Percentiles rank a stretch among this genome's conserved stretches.
These are phyloP conservation scores for Epichloe elymi DNA, from an alignment of 2,329 filamentous ascomycete genomes.

Conservation along the genomic window DNA sequence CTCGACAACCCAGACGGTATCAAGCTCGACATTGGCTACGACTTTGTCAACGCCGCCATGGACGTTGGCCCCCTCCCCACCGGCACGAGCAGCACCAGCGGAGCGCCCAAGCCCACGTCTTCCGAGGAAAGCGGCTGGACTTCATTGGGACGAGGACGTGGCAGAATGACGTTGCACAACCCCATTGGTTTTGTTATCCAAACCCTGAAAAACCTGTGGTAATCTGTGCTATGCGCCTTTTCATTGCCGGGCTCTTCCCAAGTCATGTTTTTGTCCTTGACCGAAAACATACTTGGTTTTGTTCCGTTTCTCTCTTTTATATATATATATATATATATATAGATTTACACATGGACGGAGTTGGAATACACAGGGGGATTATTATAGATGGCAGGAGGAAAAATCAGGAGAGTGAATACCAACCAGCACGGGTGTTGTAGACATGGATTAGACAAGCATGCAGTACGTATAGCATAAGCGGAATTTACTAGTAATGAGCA, in stretches of 20 bases:
- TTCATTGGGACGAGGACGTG: neutral
- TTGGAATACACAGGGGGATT: neutral
- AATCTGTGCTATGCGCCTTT: too few relatives aligned
- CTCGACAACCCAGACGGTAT: conserved; percentile 13
- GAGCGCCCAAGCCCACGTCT: neutral
- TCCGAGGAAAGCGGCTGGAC: neutral
- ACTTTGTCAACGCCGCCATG: conserved; percentile 12
- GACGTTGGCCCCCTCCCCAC: neutral
- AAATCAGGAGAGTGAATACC: neutral
- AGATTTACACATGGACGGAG: neutral
- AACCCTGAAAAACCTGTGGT: neutral
- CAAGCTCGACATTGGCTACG: conserved; percentile 11
- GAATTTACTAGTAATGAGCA: neutral
- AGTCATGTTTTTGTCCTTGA: too few relatives aligned
- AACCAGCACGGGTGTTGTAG: neutral
- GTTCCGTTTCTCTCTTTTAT: neutral
- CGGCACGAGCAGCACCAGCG: neutral
- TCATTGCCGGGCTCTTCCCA: too few relatives aligned
- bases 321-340: too few relatives aligned
- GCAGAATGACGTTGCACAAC: conserved; percentile 2
- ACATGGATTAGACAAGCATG: neutral
- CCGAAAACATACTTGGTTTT: neutral
- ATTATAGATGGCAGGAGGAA: neutral
- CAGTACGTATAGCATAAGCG: neutral
- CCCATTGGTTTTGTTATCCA: neutral